These are phyloP conservation scores for Chloris gayana DNA, from an alignment of 176 grass and related monocot species.

Conservation along the genomic window DNA sequence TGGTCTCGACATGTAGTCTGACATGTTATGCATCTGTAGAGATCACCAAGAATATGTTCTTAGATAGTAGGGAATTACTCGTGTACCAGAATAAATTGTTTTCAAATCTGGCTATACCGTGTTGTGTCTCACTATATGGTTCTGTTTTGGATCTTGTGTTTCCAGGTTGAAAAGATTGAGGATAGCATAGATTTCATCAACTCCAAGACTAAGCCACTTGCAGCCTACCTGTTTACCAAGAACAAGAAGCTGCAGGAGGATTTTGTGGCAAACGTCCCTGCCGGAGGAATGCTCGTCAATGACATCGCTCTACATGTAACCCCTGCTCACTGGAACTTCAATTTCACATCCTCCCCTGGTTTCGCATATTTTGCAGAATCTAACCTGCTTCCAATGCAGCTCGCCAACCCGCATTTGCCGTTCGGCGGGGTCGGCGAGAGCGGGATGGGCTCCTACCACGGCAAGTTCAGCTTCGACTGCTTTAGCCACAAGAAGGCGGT, in stretches of 20 bases:
- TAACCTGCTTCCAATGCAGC: slow-evolving; percentile 38
- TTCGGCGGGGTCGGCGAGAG: slow-evolving; percentile 93
- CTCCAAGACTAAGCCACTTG: slow-evolving; percentile 71
- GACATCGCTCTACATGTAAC: slow-evolving; percentile 78
- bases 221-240: slow-evolving; percentile 93
- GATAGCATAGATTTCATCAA: slow-evolving; percentile 72
- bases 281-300: slow-evolving; percentile 87
- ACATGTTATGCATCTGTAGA: not conserved
- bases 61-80: not conserved
- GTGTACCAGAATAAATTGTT: not conserved
- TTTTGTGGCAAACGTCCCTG: slow-evolving; percentile 61
- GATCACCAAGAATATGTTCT: not conserved
- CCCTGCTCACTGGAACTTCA: not conserved
- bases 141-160: not conserved
- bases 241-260: slow-evolving; percentile 70
- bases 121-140: not conserved
- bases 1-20: too few species aligned
- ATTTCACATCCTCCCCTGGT: not conserved
- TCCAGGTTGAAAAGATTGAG: slow-evolving; percentile 80
- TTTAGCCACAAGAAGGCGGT: slow-evolving; percentile 87
- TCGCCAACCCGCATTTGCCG: slow-evolving; percentile 64
- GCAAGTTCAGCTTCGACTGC: slow-evolving; percentile 85
- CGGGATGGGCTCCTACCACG: slow-evolving; percentile 80
- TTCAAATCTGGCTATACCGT: too few species aligned
- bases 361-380: not conserved